A percentile compares a stretch with the other conserved stretches of the same genome.
These are phyloP conservation scores for Daedaleopsis sinensis DNA, from an alignment of 768 basidiomycete species.

Conservation along the genomic window DNA sequence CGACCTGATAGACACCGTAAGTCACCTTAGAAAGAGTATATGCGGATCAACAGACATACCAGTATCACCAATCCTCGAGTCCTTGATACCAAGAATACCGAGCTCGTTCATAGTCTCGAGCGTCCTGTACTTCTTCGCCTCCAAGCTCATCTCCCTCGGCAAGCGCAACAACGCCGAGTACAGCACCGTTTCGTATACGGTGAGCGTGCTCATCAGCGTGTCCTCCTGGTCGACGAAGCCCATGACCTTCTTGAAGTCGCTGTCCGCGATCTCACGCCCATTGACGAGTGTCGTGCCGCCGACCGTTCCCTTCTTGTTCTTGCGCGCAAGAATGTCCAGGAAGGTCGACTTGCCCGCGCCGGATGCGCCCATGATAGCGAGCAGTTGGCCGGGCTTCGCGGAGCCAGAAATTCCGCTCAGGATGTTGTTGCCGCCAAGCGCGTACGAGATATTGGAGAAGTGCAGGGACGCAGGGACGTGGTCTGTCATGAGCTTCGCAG, in stretches of 20 bases:
- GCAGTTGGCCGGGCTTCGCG: conserved; percentile 86
- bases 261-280: conserved; percentile 73
- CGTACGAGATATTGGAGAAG: conserved; percentile 84
- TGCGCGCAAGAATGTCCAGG: conserved; percentile 93
- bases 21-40: not conserved
- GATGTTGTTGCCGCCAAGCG: conserved; percentile 65
- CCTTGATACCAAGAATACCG: conserved; percentile 90
- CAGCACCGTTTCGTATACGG: conserved; percentile 96
- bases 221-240: conserved; percentile 99
- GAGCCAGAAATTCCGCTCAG: conserved; percentile 82
- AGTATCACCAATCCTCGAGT: conserved; percentile 85
- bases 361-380: conserved; percentile 97
- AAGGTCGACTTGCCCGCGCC: conserved; percentile 97
- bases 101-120: conserved; percentile 96
- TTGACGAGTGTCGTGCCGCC: conserved; percentile 82
- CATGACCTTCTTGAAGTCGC: conserved; percentile 81
- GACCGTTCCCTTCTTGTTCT: conserved; percentile 80
- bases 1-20: conserved; percentile 49
- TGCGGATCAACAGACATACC: conserved; percentile 48
- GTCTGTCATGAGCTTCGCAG: conserved; percentile 86
- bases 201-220: conserved; percentile 94
- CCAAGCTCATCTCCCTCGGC: conserved; percentile 92
- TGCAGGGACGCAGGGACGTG: conserved; percentile 95
- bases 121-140: conserved; percentile 94
- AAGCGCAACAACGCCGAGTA: conserved; percentile 90